Percentiles rank a stretch among this genome's conserved stretches.
Evolutionary conservation across 129 eudicot species (phyloP).

Genomic region (Escallonia herrerae): DNA sequence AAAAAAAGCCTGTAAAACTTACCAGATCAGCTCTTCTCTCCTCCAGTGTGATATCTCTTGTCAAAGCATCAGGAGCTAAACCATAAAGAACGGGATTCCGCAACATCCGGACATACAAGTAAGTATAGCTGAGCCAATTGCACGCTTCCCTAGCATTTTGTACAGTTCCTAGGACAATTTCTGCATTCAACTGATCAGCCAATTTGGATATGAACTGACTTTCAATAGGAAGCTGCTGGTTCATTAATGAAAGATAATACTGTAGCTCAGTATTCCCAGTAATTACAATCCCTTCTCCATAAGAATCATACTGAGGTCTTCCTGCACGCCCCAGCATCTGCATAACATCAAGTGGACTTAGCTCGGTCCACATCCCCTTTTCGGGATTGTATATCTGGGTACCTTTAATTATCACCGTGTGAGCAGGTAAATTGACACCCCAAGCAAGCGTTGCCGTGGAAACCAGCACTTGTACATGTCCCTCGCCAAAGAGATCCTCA

Average conservation of each 20-base stretch:
- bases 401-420: slow-evolving; percentile 46
- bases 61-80: slow-evolving; percentile 56
- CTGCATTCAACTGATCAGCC: slow-evolving; percentile 97
- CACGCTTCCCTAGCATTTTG: slow-evolving; percentile 93
- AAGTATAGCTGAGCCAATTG: slow-evolving; percentile 83
- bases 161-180: slow-evolving; percentile 90
- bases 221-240: slow-evolving; percentile 95
- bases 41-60: slow-evolving; percentile 36
- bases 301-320: slow-evolving; percentile 88
- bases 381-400: slow-evolving; percentile 94
- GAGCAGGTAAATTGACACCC: not conserved
- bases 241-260: slow-evolving; percentile 84
- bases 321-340: slow-evolving; percentile 99
- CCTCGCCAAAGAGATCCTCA: slow-evolving; percentile 78
- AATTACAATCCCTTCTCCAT: slow-evolving; percentile 94
- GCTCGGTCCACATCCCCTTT: slow-evolving; percentile 94
- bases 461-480: slow-evolving; percentile 83
- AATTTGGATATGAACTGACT: slow-evolving; percentile 84
- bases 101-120: slow-evolving; percentile 80
- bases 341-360: slow-evolving; percentile 95
- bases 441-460: slow-evolving; percentile 87
- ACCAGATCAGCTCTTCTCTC: slow-evolving; percentile 95
- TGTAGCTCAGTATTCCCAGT: slow-evolving; percentile 81
- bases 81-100: slow-evolving; percentile 83
- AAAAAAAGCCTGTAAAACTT: slow-evolving; percentile 14